A percentile compares a stretch with the other conserved stretches of the same genome.
These are phyloP conservation scores for Eucalyptus curtisii DNA, from an alignment of 345 rosid species.

Conservation along the genomic window DNA sequence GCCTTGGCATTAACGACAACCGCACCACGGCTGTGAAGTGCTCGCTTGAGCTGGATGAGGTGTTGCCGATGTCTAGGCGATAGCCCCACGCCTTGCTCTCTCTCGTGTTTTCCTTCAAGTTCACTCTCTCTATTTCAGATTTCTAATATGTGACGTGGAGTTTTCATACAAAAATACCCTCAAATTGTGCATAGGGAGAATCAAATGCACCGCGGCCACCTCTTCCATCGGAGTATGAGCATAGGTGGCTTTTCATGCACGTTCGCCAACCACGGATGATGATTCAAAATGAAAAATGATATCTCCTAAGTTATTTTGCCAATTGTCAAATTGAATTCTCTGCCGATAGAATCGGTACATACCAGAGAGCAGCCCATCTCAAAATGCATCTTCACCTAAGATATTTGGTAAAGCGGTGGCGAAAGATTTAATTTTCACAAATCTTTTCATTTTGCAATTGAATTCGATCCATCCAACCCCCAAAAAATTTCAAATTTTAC, in stretches of 20 bases:
- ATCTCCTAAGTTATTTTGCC: background rate
- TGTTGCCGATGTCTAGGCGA: background rate
- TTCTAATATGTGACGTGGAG: rapidly evolving
- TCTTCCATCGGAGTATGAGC: background rate
- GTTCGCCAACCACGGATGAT: background rate
- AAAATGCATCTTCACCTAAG: background rate
- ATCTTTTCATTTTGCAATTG: background rate
- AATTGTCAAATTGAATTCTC: background rate
- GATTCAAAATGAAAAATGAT: background rate
- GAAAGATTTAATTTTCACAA: background rate
- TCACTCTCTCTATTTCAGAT: background rate
- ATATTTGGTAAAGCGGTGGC: too few species aligned
- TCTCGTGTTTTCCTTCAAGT: background rate
- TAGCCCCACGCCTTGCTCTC: background rate
- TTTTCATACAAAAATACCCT: background rate
- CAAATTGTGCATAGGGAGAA: background rate
- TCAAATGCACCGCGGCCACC: too few species aligned
- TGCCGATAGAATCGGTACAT: rapidly evolving
- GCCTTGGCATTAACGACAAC: background rate
- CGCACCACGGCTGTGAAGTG: background rate
- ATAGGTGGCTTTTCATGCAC: background rate
- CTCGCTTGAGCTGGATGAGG: background rate
- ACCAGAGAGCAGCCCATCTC: background rate
- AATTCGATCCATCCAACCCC: too few species aligned
- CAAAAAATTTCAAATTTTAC: background rate